Conservation (phyloP, 2,329 filamentous ascomycete species). For the Pseudogymnoascus sp. region DNA sequence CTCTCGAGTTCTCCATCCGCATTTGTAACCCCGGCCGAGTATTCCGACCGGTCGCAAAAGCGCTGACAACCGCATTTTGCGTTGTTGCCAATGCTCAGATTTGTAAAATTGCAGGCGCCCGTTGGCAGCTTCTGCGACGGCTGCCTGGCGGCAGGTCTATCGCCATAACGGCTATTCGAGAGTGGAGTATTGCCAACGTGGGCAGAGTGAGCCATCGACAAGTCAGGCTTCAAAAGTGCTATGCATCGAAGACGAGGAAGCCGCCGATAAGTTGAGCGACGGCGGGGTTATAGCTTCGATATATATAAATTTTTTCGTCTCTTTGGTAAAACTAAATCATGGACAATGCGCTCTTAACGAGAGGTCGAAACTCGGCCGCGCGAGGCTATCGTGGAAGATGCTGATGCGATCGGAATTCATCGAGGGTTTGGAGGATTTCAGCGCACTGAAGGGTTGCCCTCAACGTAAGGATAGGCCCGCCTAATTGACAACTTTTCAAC, state of each 20-base stretch:
- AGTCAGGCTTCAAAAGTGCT: not conserved
- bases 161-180: conserved; percentile 20
- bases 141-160: conserved; percentile 17
- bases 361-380: not conserved
- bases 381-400: not conserved
- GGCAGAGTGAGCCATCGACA: conserved; percentile 25
- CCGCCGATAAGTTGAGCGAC: conserved; percentile 2
- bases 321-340: conserved; percentile 3
- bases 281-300: not conserved
- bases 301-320: not conserved
- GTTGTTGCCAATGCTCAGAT: conserved; percentile 35
- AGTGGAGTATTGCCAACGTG: conserved; percentile 25
- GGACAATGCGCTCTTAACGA: not conserved
- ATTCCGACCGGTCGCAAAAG: conserved; percentile 40
- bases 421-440: not conserved
- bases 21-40: not conserved
- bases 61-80: conserved; percentile 45
- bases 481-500: conserved; percentile 8
- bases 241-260: not conserved
- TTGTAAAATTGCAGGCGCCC: conserved; percentile 46
- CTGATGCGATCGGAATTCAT: conserved; percentile 4
- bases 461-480: not conserved
- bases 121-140: conserved; percentile 30
- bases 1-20: conserved; percentile 1
- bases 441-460: not conserved